A percentile compares a stretch with the other conserved stretches of the same genome.
phyloP scores from a whole-genome alignment of 2,329 filamentous ascomycete genomes.

The Trichophyton equinum region DNA sequence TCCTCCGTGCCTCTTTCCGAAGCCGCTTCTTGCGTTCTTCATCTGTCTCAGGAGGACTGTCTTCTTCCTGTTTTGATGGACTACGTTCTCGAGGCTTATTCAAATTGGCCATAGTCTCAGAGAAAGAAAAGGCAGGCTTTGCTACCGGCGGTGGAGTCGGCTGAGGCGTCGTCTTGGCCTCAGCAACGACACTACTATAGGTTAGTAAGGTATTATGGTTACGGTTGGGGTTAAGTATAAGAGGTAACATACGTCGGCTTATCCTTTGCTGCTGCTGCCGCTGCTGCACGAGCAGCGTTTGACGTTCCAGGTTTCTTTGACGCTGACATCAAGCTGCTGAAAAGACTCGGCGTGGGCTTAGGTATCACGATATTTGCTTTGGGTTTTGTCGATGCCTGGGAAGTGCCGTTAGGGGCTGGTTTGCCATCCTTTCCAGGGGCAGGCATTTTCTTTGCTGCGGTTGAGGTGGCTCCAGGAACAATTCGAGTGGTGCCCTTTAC shows the following conservation, averaged over 20 bases:
- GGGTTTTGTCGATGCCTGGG: constrained; percentile 19
- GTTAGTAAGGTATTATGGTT: constrained; percentile 5
- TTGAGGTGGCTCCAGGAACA: background rate
- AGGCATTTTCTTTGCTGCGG: background rate
- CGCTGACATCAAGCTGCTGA: constrained; percentile 36
- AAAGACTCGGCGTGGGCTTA: constrained; percentile 34
- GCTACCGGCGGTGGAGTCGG: constrained; percentile 21
- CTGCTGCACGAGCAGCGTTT: constrained; percentile 37
- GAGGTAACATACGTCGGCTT: constrained; percentile 21
- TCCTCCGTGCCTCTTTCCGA: constrained; percentile 48
- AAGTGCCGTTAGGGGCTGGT: constrained; percentile 15
- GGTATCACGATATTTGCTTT: constrained; percentile 30
- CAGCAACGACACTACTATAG: constrained; percentile 5
- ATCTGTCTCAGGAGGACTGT: constrained; percentile 44
- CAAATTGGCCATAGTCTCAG: constrained; percentile 38
- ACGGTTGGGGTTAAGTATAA: background rate
- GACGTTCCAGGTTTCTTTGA: constrained; percentile 40
- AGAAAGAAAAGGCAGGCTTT: constrained; percentile 37
- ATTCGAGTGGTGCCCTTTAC: constrained; percentile 23
- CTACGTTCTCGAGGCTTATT: constrained; percentile 46
- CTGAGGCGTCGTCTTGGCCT: constrained; percentile 17
- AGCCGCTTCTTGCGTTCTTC: constrained; percentile 48
- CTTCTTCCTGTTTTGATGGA: constrained; percentile 39
- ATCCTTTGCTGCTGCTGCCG: constrained; percentile 25
- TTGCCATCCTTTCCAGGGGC: constrained; percentile 7